Conservation (phyloP, 2,329 filamentous ascomycete species). For the Colletotrichum aenigma region DNA sequence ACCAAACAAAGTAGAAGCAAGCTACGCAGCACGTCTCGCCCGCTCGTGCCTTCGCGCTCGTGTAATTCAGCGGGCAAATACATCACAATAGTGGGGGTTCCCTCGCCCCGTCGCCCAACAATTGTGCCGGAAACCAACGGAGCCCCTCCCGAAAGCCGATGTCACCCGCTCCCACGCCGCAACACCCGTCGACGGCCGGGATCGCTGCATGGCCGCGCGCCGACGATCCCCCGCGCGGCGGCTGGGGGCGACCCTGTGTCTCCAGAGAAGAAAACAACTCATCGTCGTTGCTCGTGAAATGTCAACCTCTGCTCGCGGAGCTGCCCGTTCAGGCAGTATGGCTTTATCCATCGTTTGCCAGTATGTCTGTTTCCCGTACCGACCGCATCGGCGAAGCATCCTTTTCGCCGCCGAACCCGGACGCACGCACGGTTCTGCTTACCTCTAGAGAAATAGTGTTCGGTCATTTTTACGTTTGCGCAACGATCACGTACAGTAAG, state of each 20-base stretch:
- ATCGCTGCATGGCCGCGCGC: not conserved
- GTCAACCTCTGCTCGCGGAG: not conserved
- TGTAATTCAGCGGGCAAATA: not conserved
- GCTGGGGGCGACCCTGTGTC: not conserved
- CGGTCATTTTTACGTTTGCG: not conserved
- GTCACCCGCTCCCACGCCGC: not conserved
- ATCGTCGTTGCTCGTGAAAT: not conserved
- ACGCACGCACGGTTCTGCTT: not conserved
- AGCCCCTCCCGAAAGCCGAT: constrained; percentile 12
- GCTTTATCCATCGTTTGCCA: not conserved
- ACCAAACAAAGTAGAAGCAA: not conserved
- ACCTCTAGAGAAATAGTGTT: not conserved
- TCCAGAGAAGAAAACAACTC: not conserved
- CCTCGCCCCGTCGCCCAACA: not conserved
- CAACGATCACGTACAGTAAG: too few species aligned
- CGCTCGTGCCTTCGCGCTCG: not conserved
- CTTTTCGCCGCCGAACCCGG: not conserved
- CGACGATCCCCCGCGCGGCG: not conserved
- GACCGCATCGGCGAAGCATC: not conserved
- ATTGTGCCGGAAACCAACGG: not conserved
- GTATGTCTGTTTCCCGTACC: too few species aligned
- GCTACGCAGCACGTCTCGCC: not conserved
- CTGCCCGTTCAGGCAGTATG: not conserved
- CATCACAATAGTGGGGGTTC: not conserved
- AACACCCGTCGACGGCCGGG: not conserved